Evolutionary conservation across 1,284 basidiomycete genomes (phyloP).

Genomic region (Cryptococcus hybrid): DNA sequence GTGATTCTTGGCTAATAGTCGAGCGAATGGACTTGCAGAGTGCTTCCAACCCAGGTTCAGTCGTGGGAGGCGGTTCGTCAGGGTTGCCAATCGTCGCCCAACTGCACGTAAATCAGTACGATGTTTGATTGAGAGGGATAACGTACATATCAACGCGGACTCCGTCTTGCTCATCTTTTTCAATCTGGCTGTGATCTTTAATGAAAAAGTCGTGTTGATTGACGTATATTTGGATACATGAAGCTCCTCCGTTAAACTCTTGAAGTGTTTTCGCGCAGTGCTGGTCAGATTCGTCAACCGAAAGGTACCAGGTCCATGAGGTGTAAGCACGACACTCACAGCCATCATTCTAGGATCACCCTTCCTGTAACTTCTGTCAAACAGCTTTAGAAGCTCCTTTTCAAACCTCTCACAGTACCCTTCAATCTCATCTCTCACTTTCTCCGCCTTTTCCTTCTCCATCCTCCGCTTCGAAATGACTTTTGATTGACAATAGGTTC

Average conservation of each 20-base stretch:
- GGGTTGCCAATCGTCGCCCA: constrained; percentile 82
- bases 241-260: constrained; percentile 96
- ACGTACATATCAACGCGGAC: too few species aligned
- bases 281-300: too few species aligned
- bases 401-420: constrained; percentile 97
- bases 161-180: too few species aligned
- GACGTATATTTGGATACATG: constrained; percentile 97
- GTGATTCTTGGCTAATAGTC: constrained; percentile 92
- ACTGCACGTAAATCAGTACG: constrained; percentile 50
- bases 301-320: too few species aligned
- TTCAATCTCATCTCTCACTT: constrained; percentile 67
- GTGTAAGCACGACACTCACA: too few species aligned
- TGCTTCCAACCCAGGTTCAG: constrained; percentile 73
- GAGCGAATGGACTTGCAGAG: constrained; percentile 84
- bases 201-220: constrained; percentile 99
- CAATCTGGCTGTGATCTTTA: constrained; percentile 59
- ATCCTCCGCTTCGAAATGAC: constrained; percentile 22
- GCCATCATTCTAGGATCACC: constrained; percentile 99
- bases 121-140: too few species aligned
- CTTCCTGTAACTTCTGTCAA: constrained; percentile 91
- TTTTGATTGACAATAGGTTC: constrained; percentile 12
- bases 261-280: constrained; percentile 90
- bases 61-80: constrained; percentile 70
- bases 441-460: constrained; percentile 48
- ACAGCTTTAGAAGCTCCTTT: constrained; percentile 95